phyloP scores from a whole-genome alignment of 1,139 yeast genomes.

The Yamadazyma atlantica region DNA sequence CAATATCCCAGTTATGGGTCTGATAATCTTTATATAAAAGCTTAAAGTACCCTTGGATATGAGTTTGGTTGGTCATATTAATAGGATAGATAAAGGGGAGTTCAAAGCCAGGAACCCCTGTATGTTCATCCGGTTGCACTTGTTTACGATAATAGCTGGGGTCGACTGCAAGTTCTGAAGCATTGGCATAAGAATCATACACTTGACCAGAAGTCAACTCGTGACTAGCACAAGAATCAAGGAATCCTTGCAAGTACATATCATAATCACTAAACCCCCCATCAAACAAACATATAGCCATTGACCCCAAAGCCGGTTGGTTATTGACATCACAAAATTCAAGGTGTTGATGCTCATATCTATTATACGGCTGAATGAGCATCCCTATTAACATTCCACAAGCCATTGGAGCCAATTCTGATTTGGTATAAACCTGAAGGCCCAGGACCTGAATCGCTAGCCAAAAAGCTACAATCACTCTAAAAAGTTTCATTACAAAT shows the following conservation, averaged over 20 bases:
- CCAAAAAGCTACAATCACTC: neutral
- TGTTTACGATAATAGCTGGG: conserved; percentile 9
- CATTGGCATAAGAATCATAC: conserved; percentile 25
- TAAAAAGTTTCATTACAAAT: neutral
- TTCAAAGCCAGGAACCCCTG: conserved; percentile 3
- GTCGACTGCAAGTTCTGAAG: conserved; percentile 22
- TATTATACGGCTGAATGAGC: conserved; percentile 5
- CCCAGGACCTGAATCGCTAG: neutral
- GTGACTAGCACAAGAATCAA: conserved; percentile 20
- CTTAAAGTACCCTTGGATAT: conserved; percentile 11
- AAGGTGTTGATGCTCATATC: conserved; percentile 6
- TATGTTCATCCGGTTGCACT: conserved; percentile 1
- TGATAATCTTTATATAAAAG: conserved; percentile 6
- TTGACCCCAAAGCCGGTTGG: conserved; percentile 37
- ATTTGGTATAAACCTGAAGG: conserved; percentile 5
- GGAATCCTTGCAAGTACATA: conserved; percentile 20
- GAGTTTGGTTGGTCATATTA: neutral
- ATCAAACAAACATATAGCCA: conserved; percentile 30
- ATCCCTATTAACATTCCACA: conserved; percentile 8
- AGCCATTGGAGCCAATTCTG: conserved; percentile 6
- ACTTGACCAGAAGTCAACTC: conserved; percentile 22
- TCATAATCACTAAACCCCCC: conserved; percentile 9
- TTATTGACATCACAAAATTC: conserved; percentile 23
- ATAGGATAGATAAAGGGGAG: conserved; percentile 23
- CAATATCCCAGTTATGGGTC: conserved; percentile 34